These are phyloP conservation scores for Arxiozyma slooffiae DNA, from an alignment of 1,139 yeast genomes.

Conservation along the genomic window DNA sequence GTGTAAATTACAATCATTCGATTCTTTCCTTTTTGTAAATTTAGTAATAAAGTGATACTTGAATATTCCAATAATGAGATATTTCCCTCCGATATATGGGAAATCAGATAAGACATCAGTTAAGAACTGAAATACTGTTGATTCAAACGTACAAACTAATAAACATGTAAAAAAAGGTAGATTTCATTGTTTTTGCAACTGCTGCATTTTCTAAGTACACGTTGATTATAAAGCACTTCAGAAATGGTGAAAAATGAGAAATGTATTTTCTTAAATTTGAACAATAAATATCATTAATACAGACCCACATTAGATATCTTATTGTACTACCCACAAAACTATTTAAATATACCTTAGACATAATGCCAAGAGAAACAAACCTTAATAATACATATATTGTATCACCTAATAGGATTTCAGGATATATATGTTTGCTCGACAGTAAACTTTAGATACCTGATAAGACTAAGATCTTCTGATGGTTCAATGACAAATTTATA, in stretches of 20 bases:
- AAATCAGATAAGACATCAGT: constrained; percentile 55
- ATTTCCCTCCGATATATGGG: constrained; percentile 53
- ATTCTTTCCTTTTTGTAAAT: not conserved
- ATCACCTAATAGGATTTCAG: constrained; percentile 20
- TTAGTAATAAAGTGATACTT: constrained; percentile 45
- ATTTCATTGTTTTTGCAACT: constrained; percentile 24
- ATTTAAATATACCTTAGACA: constrained; percentile 18
- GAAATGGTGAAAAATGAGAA: constrained; percentile 25
- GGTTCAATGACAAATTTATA: constrained; percentile 26
- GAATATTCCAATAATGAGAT: constrained; percentile 55
- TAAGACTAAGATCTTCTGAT: constrained; percentile 30
- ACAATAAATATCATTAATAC: constrained; percentile 29
- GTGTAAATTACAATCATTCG: not conserved
- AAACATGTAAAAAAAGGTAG: constrained; percentile 50
- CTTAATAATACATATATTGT: constrained; percentile 30
- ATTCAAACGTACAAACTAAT: constrained; percentile 49
- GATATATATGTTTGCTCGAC: constrained; percentile 11
- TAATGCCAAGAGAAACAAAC: constrained; percentile 31
- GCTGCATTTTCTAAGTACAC: constrained; percentile 29
- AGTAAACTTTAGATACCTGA: constrained; percentile 28
- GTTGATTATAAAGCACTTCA: constrained; percentile 38
- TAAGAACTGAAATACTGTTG: constrained; percentile 48
- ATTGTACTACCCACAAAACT: constrained; percentile 34
- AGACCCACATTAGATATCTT: constrained; percentile 39
- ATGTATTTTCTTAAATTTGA: constrained; percentile 24